Evolutionary conservation across 805 yeast species (phyloP), one percentile per base, ranked within the genome.

Genomic region (Metschnikowia bowlesiae): DNA sequence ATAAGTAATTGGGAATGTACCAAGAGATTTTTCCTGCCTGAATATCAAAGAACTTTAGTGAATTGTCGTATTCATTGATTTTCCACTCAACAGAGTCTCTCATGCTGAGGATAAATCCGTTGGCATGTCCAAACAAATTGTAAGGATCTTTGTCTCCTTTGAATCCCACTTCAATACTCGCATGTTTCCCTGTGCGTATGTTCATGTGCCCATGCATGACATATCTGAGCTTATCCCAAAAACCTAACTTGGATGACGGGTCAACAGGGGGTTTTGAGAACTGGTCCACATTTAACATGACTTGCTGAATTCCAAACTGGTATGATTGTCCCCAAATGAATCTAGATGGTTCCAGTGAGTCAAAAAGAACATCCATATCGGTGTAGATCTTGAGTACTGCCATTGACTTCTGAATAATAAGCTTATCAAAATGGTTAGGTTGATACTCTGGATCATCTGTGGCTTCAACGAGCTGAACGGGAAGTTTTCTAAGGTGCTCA

Each of bases 241-340:
- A 84, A 0, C 98, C 98, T 11, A 89, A 69, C 57, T 85, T 86
- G 3, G 81, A 78, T 1, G 96, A 88, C 0, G 91, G 91, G 64
- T 91, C 98, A 13, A 87, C 69, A 0, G 95, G 96, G 0, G 96
- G 96, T 64, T 92, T 91, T 1, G 95, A 83, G 62, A 91, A 88
- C 41, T 85, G 83, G 59, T 90, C 96, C 52, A 91, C 78, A 49
- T 81, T 85, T 49, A 82, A 70, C 83, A 87, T 85, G 1, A 84
- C 75, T 56, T 89, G 91, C 56, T 89, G 89, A 31, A 91, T 78
- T 1, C 90, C 91, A 14, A 96, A 90, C 57, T 85, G 89, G 57
- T 86, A 84, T 0, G 92, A 85, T 32, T 83, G 83, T 34, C 96
- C 94, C 96, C 96, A 90, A 0, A 87, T 80, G 35, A 88, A 80